A percentile compares a stretch with the other conserved stretches of the same genome.
These are phyloP conservation scores for Perilla frutescens DNA, from an alignment of 257 asterid genomes.

Conservation along the genomic window DNA sequence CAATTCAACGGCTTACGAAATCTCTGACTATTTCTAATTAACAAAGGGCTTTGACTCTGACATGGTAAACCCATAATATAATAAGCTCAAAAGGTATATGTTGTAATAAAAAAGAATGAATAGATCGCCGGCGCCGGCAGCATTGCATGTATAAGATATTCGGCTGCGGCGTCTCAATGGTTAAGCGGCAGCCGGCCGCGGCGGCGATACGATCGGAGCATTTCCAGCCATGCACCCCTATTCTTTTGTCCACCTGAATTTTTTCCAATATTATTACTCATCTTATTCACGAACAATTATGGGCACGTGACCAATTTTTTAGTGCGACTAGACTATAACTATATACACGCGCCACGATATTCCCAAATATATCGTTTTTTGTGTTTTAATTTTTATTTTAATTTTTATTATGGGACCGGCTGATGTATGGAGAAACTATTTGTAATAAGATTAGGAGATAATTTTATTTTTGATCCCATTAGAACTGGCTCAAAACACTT, in stretches of 20 bases:
- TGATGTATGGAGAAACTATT: no score
- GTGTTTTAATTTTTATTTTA: no score
- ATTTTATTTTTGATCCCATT: no score
- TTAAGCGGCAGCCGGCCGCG: conserved; percentile 30
- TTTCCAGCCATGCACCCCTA: background rate
- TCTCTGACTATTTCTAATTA: background rate
- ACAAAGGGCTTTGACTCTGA: conserved; percentile 13
- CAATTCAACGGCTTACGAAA: background rate
- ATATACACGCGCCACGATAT: no score
- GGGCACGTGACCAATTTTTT: background rate
- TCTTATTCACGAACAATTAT: background rate
- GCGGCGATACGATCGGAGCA: conserved; percentile 23
- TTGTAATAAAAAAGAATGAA: background rate
- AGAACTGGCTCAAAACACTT: no score
- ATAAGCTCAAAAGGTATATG: background rate
- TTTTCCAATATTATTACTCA: background rate
- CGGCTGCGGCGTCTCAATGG: conserved; percentile 11
- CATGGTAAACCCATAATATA: conserved; percentile 35
- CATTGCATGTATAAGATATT: conserved; percentile 2
- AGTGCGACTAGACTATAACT: no score
- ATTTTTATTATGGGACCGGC: no score
- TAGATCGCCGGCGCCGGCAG: conserved; percentile 7
- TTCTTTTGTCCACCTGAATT: background rate
- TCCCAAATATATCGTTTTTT: no score
- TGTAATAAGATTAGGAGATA: no score